phyloP scores from a whole-genome alignment of 129 eudicot genomes.

The Centrapalus pauciflorus region DNA sequence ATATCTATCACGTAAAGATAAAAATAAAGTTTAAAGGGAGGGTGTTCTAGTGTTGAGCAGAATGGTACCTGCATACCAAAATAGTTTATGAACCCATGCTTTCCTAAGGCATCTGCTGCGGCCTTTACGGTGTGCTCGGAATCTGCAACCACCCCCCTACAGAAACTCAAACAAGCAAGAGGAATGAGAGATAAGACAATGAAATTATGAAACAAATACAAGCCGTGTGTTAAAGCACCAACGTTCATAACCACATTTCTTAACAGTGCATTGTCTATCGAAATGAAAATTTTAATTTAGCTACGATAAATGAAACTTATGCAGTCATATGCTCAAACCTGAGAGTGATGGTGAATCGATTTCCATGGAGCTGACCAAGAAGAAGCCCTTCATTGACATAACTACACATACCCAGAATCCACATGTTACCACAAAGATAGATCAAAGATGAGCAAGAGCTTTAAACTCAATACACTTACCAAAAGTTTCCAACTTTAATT shows the following conservation, averaged over 20 bases:
- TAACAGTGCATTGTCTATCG: background rate
- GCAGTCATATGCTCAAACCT: conserved; percentile 44
- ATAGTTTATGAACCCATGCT: conserved; percentile 78
- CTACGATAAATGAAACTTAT: background rate
- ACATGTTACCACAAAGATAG: background rate
- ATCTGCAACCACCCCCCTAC: conserved; percentile 78
- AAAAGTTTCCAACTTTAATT: conserved; percentile 82
- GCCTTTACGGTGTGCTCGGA: conserved; percentile 71
- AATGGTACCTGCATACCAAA: conserved; percentile 80
- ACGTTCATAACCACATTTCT: background rate
- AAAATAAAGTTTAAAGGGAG: conserved; percentile 2
- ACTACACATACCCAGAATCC: conserved; percentile 38
- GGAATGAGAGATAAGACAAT: background rate
- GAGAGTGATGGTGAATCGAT: conserved; percentile 79
- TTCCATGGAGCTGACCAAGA: conserved; percentile 92
- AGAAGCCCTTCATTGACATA: conserved; percentile 88
- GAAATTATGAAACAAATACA: background rate
- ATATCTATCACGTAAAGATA: background rate
- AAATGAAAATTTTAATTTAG: background rate
- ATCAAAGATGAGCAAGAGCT: conserved; percentile 1
- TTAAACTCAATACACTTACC: conserved; percentile 41
- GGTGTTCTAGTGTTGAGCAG: background rate
- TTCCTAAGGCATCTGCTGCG: conserved; percentile 77
- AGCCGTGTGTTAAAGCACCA: background rate
- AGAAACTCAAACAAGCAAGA: conserved; percentile 14